Base-by-base conservation (phyloP, 257 asterid species). In the Petrea volubilis region DNA sequence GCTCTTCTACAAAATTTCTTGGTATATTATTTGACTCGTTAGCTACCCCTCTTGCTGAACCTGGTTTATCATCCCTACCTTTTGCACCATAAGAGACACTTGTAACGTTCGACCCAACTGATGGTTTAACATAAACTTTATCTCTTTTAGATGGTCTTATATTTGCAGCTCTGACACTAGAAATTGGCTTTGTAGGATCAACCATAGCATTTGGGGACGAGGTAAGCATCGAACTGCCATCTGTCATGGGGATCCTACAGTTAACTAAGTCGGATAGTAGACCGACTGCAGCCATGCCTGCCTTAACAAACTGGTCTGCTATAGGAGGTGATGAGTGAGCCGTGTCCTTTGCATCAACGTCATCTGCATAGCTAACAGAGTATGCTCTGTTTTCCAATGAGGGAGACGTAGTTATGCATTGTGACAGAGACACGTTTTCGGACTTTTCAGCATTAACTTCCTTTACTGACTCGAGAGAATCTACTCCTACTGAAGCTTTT, bases 261-360 rank as follows among this genome's bases (percentile, higher is more conserved):
- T 80, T 88, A n/a, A 89, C 97, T n/a, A 94, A 72, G 64, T 94
- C 97, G 3, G 96, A 88, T 38, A 94, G 77, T 73, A 89, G 81
- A 17, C 84, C 87, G 9, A 88, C 97, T 9, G 99, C 97, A 12
- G 93, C 97, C 83, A 88, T 87, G 71, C 97, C 97, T 5, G 87
- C 96, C 80, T 82, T 88, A n/a, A 94, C 89, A 53, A 91, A 77
- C 41, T 91, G 96, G 67, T 91, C 97, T 1, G 89, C 44, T 24
- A 89, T 72, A 43, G 90, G 95, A 70, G 89, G 77, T 8, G 97
- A 81, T 27, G 86, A 71, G 63, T 77, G 85, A 17, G 74, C 65
- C 38, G 47, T 29, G 23, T 59, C 83, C 56, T 63, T 74, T 4
- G 69, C 67, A 56, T 82, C 88, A 43, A 63, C 18, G 13, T 73